A percentile compares a stretch with the other conserved stretches of the same genome.
Evolutionary conservation across 139 green algal genomes (phyloP).

Genomic region (Axilococcus clingmanii): DNA sequence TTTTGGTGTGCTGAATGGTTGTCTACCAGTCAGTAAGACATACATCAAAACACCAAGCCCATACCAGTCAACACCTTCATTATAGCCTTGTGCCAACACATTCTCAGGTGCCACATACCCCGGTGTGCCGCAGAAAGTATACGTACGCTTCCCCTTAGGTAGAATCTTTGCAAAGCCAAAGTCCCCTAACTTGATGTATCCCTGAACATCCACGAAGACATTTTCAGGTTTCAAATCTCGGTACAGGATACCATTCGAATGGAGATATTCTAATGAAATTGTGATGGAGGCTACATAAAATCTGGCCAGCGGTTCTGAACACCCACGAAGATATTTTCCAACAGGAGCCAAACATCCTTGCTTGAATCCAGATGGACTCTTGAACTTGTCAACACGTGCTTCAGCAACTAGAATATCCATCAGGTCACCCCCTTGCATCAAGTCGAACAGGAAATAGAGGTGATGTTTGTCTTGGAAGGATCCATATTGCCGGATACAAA

Average conservation of each 20-base stretch:
- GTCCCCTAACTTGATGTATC: slow-evolving; percentile 90
- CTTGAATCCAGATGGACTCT: slow-evolving; percentile 28
- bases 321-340: slow-evolving; percentile 47
- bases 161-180: slow-evolving; percentile 97
- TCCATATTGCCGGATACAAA: slow-evolving; percentile 91
- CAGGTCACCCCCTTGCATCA: slow-evolving; percentile 86
- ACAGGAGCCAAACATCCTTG: slow-evolving; percentile 36
- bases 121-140: slow-evolving; percentile 96
- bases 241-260: slow-evolving; percentile 87
- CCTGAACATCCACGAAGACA: slow-evolving; percentile 83
- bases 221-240: slow-evolving; percentile 98
- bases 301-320: slow-evolving; percentile 67
- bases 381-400: slow-evolving; percentile 63
- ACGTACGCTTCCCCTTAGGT: slow-evolving; percentile 66
- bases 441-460: slow-evolving; percentile 94
- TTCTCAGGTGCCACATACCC: slow-evolving; percentile 96
- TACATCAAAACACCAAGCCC: slow-evolving; percentile 89
- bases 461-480: slow-evolving; percentile 90
- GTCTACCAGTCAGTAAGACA: slow-evolving; percentile 86
- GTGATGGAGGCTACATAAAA: slow-evolving; percentile 90
- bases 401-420: slow-evolving; percentile 92
- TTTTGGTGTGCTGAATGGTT: slow-evolving; percentile 86
- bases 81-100: slow-evolving; percentile 88
- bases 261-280: slow-evolving; percentile 90
- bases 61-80: slow-evolving; percentile 91